These are phyloP conservation scores for Magnusiomyces ingens DNA, from an alignment of 1,139 yeast species.

Conservation along the genomic window DNA sequence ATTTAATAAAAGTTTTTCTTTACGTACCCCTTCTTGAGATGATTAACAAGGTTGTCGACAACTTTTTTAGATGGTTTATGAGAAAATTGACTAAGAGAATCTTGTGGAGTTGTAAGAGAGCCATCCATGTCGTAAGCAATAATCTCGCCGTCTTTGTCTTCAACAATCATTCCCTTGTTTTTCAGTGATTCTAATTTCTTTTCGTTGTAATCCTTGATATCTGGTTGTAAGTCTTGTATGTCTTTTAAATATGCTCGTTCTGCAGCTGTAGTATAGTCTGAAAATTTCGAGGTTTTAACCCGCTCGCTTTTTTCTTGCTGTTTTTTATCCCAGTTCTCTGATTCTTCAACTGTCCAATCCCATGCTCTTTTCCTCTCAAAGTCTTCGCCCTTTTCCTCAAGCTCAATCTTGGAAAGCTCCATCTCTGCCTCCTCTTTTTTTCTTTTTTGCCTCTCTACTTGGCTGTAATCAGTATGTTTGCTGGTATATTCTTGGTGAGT, in stretches of 20 bases:
- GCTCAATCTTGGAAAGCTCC: constrained; percentile 38
- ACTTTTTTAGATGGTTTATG: constrained; percentile 37
- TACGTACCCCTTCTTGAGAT: constrained; percentile 37
- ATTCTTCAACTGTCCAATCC: constrained; percentile 62
- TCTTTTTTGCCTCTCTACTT: constrained; percentile 31
- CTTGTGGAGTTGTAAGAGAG: constrained; percentile 11
- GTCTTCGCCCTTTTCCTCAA: constrained; percentile 36
- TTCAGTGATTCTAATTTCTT: constrained; percentile 29
- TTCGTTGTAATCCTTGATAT: constrained; percentile 37
- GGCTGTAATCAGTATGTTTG: constrained; percentile 30
- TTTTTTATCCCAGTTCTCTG: constrained; percentile 57
- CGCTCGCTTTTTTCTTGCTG: constrained; percentile 27
- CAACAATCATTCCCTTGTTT: constrained; percentile 20
- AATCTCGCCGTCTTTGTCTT: constrained; percentile 24
- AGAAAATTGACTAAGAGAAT: constrained; percentile 22
- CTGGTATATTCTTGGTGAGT: constrained; percentile 38
- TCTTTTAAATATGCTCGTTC: constrained; percentile 49
- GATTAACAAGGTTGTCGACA: constrained; percentile 38
- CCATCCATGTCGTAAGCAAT: constrained; percentile 22
- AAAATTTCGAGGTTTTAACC: constrained; percentile 26
- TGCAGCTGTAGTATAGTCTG: constrained; percentile 48
- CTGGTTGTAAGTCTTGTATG: constrained; percentile 37
- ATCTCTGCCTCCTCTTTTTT: constrained; percentile 34
- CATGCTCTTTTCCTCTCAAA: constrained; percentile 43
- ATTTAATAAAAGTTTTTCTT: constrained; percentile 21